These are phyloP conservation scores for Aspergillus quadricinctus DNA, from an alignment of 2,329 filamentous ascomycete genomes.

Conservation along the genomic window DNA sequence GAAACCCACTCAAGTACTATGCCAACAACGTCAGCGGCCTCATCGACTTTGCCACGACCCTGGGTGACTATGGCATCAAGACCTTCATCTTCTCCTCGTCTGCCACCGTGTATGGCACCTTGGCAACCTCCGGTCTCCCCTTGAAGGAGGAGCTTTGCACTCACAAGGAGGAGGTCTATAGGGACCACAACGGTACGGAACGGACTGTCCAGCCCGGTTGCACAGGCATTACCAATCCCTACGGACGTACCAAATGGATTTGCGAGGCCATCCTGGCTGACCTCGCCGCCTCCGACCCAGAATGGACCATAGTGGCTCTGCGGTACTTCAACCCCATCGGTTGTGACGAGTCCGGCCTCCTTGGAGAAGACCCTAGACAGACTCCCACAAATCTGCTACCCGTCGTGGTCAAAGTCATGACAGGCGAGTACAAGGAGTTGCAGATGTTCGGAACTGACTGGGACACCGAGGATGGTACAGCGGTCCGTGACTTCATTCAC, in stretches of 20 bases:
- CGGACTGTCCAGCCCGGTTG: slow-evolving; percentile 46
- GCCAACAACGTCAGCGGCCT: slow-evolving; percentile 64
- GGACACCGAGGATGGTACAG: slow-evolving; percentile 62
- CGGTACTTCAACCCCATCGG: slow-evolving; percentile 67
- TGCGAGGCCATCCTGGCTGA: slow-evolving; percentile 63
- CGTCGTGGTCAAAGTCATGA: slow-evolving; percentile 59
- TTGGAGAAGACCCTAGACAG: slow-evolving; percentile 61
- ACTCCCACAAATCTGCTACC: slow-evolving; percentile 62
- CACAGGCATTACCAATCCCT: slow-evolving; percentile 59
- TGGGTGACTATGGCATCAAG: slow-evolving; percentile 58
- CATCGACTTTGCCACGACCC: slow-evolving; percentile 54
- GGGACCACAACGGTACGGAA: slow-evolving; percentile 42
- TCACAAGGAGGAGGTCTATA: slow-evolving; percentile 46
- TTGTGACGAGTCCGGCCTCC: slow-evolving; percentile 59
- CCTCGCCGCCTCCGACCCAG: slow-evolving; percentile 55
- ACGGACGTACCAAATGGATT: slow-evolving; percentile 65
- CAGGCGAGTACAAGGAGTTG: slow-evolving; percentile 50
- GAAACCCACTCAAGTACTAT: slow-evolving; percentile 60
- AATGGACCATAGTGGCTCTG: slow-evolving; percentile 60
- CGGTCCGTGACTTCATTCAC: slow-evolving; percentile 65
- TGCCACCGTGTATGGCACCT: slow-evolving; percentile 61
- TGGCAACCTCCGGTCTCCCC: slow-evolving; percentile 48
- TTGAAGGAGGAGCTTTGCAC: slow-evolving; percentile 55
- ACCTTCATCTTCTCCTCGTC: slow-evolving; percentile 66
- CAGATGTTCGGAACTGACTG: slow-evolving; percentile 62